phyloP scores from a whole-genome alignment of 345 rosid species.

The Aquilaria sinensis region DNA sequence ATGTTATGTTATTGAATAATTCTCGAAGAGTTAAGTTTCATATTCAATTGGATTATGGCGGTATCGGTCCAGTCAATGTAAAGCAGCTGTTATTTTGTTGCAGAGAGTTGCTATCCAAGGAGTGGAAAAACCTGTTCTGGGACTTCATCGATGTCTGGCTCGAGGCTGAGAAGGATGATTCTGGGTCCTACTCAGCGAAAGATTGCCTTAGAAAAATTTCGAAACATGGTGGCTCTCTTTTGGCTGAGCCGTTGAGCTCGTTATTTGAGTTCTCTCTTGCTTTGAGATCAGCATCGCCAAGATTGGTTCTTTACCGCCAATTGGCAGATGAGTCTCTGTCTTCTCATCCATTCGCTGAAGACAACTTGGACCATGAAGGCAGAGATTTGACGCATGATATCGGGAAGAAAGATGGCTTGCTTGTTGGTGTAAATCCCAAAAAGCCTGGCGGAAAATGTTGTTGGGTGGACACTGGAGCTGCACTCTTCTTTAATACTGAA shows the following conservation, averaged over 20 bases:
- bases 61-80: too few relatives aligned
- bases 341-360: conserved; percentile 70
- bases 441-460: conserved; percentile 68
- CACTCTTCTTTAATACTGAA: conserved; percentile 61
- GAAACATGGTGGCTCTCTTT: conserved; percentile 38
- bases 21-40: not conserved
- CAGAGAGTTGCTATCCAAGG: conserved; percentile 84
- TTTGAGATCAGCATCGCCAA: conserved; percentile 83
- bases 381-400: conserved; percentile 22
- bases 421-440: conserved; percentile 43
- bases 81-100: conserved; percentile 3
- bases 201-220: conserved; percentile 65
- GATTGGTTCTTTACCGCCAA: conserved; percentile 83
- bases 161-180: conserved; percentile 34
- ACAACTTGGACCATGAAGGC: conserved; percentile 20
- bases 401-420: conserved; percentile 37
- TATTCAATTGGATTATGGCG: too few relatives aligned
- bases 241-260: conserved; percentile 54
- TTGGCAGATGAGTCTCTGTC: conserved; percentile 95
- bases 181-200: conserved; percentile 60
- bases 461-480: conserved; percentile 89
- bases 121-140: conserved; percentile 80
- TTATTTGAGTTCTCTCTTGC: conserved; percentile 78
- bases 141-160: conserved; percentile 76
- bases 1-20: too few relatives aligned